These are phyloP conservation scores for Dimocarpus longan DNA, from an alignment of 345 rosid genomes.

Conservation along the genomic window DNA sequence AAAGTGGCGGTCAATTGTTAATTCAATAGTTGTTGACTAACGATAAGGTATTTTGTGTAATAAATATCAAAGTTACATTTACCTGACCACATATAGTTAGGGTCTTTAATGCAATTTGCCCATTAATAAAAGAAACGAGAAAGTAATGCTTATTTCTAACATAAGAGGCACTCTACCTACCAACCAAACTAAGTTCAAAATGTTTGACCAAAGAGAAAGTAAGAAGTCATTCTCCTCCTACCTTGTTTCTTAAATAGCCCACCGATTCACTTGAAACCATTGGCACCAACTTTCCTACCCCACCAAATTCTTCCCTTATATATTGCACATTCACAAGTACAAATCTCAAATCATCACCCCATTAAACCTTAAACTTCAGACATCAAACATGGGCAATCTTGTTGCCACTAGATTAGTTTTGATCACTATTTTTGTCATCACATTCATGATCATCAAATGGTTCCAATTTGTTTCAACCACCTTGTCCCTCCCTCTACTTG, in stretches of 20 bases:
- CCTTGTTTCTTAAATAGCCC: constrained; percentile 24
- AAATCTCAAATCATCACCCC: background rate
- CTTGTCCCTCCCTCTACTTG: constrained; percentile 5
- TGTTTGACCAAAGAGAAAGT: constrained; percentile 1
- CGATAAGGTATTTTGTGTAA: no score
- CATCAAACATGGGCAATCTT: background rate
- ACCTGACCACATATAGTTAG: no score
- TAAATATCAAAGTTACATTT: no score
- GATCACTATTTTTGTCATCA: background rate
- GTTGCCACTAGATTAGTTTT: background rate
- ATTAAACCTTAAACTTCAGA: background rate
- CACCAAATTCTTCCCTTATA: background rate
- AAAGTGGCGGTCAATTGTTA: no score
- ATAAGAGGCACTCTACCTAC: no score
- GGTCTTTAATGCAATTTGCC: no score
- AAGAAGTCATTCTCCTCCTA: constrained; percentile 15
- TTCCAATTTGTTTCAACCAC: background rate
- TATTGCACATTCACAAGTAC: background rate
- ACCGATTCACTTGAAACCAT: constrained; percentile 25
- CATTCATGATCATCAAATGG: background rate
- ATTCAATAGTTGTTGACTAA: no score
- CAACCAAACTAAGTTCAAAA: no score
- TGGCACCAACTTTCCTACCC: constrained; percentile 17
- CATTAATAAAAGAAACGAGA: no score
- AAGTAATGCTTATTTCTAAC: no score